Evolutionary conservation across 441 rosid genomes (phyloP), one percentile per base, ranked within the genome.

Genomic region (Erodium moschatum): DNA sequence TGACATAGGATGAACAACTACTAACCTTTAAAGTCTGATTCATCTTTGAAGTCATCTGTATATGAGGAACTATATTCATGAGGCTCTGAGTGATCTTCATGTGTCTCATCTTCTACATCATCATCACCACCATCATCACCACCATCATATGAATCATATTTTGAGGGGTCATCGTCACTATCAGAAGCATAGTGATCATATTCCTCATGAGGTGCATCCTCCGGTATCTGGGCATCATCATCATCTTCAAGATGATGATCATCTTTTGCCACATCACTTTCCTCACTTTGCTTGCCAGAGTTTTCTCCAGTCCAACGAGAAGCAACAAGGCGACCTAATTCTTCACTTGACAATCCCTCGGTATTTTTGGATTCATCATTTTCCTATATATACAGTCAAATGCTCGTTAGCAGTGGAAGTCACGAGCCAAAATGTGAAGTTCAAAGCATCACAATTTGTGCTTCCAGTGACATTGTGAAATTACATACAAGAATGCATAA

Each of bases 261-360:
- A 19, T 60, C 52, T 40, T 69, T 40, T 56, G 8, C 52, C 63
- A 20, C 78, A 54, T 81, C 65, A 52, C 44, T 81, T 19, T 67
- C 79, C 75, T 72, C 80, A 67, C 75, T 61, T 77, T 84, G 77
- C 77, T 82, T 84, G 70, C 85, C 88, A 27, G 83, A 72, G 64
- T 74, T 83, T 77, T 81, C 88, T 69, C 98, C 92, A 0, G 98
- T 90, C 99, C 99, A 95, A 60, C 98, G 97, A 76, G 98, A 92
- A 24, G 96, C 98, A 78, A 96, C 86, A 70, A 87, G 96, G 74
- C 87, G 91, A 70, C 98, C 97, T 76, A 92, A 74, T 84, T 96
- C 98, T 78, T 89, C 99, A 79, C 82, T 90, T 64, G 99, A 96
- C 81, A 92, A 83, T 74, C 85, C 86, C 70, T 56, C 63, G 50